Conservation (phyloP, 2,329 filamentous ascomycete genomes). For the Ilyonectria robusta region DNA sequence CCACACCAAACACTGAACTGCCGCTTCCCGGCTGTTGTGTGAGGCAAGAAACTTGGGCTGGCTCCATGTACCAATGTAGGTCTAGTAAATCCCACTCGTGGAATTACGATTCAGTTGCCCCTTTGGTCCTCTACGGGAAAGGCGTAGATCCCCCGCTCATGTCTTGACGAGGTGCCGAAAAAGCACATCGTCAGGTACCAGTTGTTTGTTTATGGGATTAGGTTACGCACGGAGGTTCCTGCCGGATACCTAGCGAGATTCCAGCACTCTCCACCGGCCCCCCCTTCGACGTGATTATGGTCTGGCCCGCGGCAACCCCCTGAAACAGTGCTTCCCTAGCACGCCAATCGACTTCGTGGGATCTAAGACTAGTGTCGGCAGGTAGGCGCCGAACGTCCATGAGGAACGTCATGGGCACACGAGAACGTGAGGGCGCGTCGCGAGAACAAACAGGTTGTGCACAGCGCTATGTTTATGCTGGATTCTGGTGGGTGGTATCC, state of each 20-base stretch:
- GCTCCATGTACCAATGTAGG: slow-evolving; percentile 1
- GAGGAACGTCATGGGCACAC: slow-evolving; percentile 26
- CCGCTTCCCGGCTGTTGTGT: slow-evolving; percentile 17
- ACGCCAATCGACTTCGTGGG: slow-evolving; percentile 41
- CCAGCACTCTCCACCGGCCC: slow-evolving; percentile 38
- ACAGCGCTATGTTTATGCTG: background rate
- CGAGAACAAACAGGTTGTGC: background rate
- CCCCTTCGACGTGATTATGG: slow-evolving; percentile 40
- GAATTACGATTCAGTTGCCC: slow-evolving; percentile 1
- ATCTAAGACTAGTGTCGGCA: slow-evolving; percentile 41
- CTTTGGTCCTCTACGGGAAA: slow-evolving; percentile 22
- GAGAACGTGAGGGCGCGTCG: background rate
- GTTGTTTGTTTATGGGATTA: slow-evolving; percentile 34
- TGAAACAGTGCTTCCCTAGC: slow-evolving; percentile 40
- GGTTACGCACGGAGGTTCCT: slow-evolving; percentile 27
- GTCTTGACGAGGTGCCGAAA: slow-evolving; percentile 22
- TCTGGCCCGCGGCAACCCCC: slow-evolving; percentile 43
- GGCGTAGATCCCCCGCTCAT: slow-evolving; percentile 28
- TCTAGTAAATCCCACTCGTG: background rate
- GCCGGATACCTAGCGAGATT: slow-evolving; percentile 34
- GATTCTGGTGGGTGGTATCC: slow-evolving; percentile 14
- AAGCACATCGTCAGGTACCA: slow-evolving; percentile 20
- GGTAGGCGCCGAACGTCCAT: slow-evolving; percentile 34
- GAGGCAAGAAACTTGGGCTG: slow-evolving; percentile 5
- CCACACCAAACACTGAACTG: slow-evolving; percentile 10